A percentile compares a stretch with the other conserved stretches of the same genome.
These are phyloP conservation scores for Candida insectalens DNA, from an alignment of 805 yeast genomes.

Conservation along the genomic window DNA sequence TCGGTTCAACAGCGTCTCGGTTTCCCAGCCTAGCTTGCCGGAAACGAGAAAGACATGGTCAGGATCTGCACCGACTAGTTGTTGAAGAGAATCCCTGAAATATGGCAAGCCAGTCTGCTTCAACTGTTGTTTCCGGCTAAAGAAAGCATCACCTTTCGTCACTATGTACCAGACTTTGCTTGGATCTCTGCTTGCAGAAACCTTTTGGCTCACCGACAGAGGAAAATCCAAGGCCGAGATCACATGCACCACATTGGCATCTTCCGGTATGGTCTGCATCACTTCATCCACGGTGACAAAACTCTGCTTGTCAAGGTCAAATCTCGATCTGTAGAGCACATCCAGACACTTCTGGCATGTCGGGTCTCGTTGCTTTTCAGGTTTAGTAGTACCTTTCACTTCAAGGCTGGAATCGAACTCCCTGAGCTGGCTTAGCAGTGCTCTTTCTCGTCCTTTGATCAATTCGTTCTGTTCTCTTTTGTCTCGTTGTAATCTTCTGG, in stretches of 20 bases:
- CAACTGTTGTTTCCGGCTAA: slow-evolving; percentile 12
- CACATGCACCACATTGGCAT: slow-evolving; percentile 46
- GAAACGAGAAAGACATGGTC: slow-evolving; percentile 38
- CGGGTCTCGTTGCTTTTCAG: slow-evolving; percentile 5
- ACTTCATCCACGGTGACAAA: slow-evolving; percentile 23
- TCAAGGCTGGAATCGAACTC: neutral
- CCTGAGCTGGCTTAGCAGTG: neutral
- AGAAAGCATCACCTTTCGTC: slow-evolving; percentile 30
- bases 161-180: slow-evolving; percentile 30
- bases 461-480: neutral
- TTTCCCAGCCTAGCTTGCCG: slow-evolving; percentile 44
- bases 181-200: slow-evolving; percentile 26
- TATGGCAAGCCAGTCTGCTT: slow-evolving; percentile 20
- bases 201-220: slow-evolving; percentile 32
- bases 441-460: neutral
- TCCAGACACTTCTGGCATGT: slow-evolving; percentile 51
- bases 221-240: slow-evolving; percentile 71
- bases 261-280: slow-evolving; percentile 29
- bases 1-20: slow-evolving; percentile 26
- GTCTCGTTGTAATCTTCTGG: too few relatives aligned
- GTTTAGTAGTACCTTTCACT: too few relatives aligned
- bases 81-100: slow-evolving; percentile 22
- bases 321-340: slow-evolving; percentile 34
- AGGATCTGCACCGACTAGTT: slow-evolving; percentile 20
- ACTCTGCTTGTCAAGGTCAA: slow-evolving; percentile 25